Conservation (phyloP, 2,329 filamentous ascomycete species). For the Ceratocystis ficicola region DNA sequence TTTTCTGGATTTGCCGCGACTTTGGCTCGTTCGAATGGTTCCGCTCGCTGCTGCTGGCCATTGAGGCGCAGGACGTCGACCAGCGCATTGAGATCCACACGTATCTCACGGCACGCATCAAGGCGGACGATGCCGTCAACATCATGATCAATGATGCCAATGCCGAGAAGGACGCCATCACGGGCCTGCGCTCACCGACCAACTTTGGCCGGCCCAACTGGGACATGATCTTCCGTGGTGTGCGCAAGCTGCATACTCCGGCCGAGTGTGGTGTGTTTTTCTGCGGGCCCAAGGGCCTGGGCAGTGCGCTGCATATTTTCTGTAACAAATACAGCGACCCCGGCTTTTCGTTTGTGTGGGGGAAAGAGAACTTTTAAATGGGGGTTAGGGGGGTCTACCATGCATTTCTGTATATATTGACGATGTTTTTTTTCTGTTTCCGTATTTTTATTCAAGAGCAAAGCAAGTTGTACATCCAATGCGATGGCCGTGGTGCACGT, state of each 20-base stretch:
- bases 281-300: constrained; percentile 70
- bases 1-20: constrained; percentile 85
- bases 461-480: background rate
- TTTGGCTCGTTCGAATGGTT: constrained; percentile 88
- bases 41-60: constrained; percentile 67
- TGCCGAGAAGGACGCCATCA: constrained; percentile 73
- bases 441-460: background rate
- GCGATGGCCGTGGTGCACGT: background rate
- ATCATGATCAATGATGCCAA: constrained; percentile 89
- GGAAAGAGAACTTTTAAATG: constrained; percentile 54
- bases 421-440: too few species aligned
- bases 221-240: constrained; percentile 79
- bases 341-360: constrained; percentile 58
- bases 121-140: constrained; percentile 73
- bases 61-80: constrained; percentile 74
- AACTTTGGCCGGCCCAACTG: constrained; percentile 82
- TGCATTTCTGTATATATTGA: too few species aligned
- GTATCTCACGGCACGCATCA: constrained; percentile 78
- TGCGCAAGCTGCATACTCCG: constrained; percentile 64
- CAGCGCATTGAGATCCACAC: constrained; percentile 82
- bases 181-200: constrained; percentile 66
- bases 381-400: background rate
- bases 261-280: constrained; percentile 71
- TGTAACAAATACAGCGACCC: constrained; percentile 83
- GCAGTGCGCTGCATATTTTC: constrained; percentile 65